These are phyloP conservation scores for Phytophthora colocasiae DNA, from an alignment of 352 stramenopile species.

Conservation along the genomic window DNA sequence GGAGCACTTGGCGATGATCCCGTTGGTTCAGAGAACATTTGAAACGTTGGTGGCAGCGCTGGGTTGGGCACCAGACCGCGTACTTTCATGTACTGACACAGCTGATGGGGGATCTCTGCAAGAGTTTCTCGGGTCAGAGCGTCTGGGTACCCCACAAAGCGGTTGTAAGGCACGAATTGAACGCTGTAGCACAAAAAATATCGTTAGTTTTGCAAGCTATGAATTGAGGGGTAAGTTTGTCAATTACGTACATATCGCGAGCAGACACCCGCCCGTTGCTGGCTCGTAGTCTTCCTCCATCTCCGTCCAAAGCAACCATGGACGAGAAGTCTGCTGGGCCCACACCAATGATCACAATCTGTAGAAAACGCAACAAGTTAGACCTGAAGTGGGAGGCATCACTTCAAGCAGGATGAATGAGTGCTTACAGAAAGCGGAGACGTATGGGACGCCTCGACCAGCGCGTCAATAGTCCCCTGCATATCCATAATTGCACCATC, in stretches of 20 bases:
- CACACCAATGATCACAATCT: slow-evolving; percentile 84
- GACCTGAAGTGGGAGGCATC: neutral
- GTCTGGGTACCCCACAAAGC: slow-evolving; percentile 51
- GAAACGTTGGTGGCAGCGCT: slow-evolving; percentile 52
- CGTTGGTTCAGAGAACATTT: slow-evolving; percentile 51
- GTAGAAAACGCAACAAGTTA: slow-evolving; percentile 19
- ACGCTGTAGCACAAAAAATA: slow-evolving; percentile 39
- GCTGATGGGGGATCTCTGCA: slow-evolving; percentile 75
- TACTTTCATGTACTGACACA: slow-evolving; percentile 83
- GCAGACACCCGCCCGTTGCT: slow-evolving; percentile 43
- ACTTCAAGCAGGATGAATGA: neutral
- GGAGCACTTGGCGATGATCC: slow-evolving; percentile 12
- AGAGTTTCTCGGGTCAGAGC: slow-evolving; percentile 63
- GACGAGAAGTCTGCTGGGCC: slow-evolving; percentile 73
- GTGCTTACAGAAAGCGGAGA: slow-evolving; percentile 53
- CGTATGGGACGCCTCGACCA: slow-evolving; percentile 64
- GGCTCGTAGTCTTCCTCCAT: slow-evolving; percentile 57
- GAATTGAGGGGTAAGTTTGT: neutral
- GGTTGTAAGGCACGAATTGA: slow-evolving; percentile 72
- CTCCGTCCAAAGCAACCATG: slow-evolving; percentile 72
- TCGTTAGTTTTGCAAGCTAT: neutral
- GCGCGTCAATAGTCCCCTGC: slow-evolving; percentile 61
- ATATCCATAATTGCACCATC: slow-evolving; percentile 92
- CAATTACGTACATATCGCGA: slow-evolving; percentile 64
- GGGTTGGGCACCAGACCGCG: slow-evolving; percentile 61